Evolutionary conservation across 805 yeast species (phyloP).

Genomic region (Pichia phayaonensis): DNA sequence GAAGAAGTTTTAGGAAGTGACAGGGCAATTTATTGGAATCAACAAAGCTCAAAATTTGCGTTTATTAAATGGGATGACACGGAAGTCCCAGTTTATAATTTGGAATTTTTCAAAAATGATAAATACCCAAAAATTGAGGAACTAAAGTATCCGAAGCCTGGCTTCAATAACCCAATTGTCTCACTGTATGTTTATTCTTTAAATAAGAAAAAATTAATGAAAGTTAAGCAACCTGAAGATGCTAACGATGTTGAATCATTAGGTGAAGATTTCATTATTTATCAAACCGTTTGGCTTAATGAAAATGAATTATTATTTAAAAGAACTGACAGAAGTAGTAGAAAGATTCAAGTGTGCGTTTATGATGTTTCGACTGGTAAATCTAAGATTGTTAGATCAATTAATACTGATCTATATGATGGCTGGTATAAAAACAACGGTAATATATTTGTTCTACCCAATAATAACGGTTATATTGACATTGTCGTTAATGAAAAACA

Average conservation of each 20-base stretch:
- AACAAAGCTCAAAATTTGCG: slow-evolving; percentile 48
- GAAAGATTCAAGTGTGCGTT: slow-evolving; percentile 41
- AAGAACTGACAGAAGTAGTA: slow-evolving; percentile 57
- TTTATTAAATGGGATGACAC: slow-evolving; percentile 56
- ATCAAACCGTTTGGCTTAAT: slow-evolving; percentile 56
- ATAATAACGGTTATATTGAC: slow-evolving; percentile 53
- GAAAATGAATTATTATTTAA: slow-evolving; percentile 44
- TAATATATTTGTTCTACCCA: slow-evolving; percentile 34
- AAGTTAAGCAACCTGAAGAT: slow-evolving; percentile 23
- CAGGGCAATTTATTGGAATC: slow-evolving; percentile 65
- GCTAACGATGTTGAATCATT: slow-evolving; percentile 8
- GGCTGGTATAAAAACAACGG: slow-evolving; percentile 48
- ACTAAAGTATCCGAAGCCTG: slow-evolving; percentile 70
- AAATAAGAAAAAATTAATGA: slow-evolving; percentile 16
- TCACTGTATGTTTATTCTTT: slow-evolving; percentile 38
- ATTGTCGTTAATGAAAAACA: slow-evolving; percentile 46
- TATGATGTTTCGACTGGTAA: slow-evolving; percentile 28
- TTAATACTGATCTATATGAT: slow-evolving; percentile 36
- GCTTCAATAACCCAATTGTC: slow-evolving; percentile 50
- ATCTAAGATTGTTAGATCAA: slow-evolving; percentile 34
- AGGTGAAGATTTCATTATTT: slow-evolving; percentile 46
- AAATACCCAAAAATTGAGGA: slow-evolving; percentile 40
- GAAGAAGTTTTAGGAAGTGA: slow-evolving; percentile 64
- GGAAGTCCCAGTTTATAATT: slow-evolving; percentile 41
- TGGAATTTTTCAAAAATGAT: slow-evolving; percentile 42